phyloP scores from a whole-genome alignment of 257 asterid genomes.

The Salvia rosmarinus region DNA sequence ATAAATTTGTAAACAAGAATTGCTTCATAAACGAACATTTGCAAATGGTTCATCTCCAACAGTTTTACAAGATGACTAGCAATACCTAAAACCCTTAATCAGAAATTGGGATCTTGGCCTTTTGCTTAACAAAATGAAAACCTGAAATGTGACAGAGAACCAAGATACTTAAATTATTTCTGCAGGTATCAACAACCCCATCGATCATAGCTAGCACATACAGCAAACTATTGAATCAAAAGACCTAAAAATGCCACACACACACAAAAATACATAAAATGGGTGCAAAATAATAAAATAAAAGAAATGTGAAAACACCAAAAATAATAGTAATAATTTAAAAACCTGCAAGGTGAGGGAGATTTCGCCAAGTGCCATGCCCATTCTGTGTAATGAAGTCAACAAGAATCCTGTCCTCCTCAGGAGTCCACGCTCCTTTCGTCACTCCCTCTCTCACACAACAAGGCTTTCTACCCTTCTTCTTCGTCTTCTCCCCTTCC shows the following conservation, averaged over 20 bases:
- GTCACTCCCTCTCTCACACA: slow-evolving; percentile 56
- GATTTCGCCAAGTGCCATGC: slow-evolving; percentile 65
- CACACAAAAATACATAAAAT: not conserved
- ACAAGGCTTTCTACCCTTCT: slow-evolving; percentile 51
- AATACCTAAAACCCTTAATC: not conserved
- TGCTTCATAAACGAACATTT: no score
- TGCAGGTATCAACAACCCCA: not conserved
- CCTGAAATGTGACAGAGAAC: not conserved
- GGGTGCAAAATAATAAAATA: not conserved
- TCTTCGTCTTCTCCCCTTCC: slow-evolving; percentile 26
- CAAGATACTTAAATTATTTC: not conserved
- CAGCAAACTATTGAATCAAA: slow-evolving; percentile 17
- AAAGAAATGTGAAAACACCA: not conserved
- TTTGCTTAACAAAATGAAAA: not conserved
- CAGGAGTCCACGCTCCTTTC: slow-evolving; percentile 73
- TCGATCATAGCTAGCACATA: not conserved
- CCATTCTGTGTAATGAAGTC: slow-evolving; percentile 65
- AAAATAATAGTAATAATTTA: not conserved
- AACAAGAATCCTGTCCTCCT: slow-evolving; percentile 74
- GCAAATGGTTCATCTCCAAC: no score
- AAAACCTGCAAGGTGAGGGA: slow-evolving; percentile 70
- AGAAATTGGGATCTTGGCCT: not conserved
- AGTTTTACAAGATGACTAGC: not conserved
- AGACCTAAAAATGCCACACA: slow-evolving; percentile 21
- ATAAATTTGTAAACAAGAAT: not conserved